Conservation (phyloP, 2,329 filamentous ascomycete genomes). For the Colletotrichum simmondsii region DNA sequence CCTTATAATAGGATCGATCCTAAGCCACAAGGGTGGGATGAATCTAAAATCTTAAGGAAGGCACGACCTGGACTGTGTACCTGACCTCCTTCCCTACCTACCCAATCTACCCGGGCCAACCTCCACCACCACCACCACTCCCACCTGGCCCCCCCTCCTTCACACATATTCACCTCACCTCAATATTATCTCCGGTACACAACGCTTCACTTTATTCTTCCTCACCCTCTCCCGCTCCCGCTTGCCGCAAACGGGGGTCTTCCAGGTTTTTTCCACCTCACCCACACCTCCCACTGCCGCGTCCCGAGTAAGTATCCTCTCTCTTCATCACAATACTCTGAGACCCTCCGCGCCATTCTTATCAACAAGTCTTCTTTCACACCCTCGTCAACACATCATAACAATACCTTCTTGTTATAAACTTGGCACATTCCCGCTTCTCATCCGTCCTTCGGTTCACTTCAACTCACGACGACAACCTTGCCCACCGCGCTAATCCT, state of each 20-base stretch:
- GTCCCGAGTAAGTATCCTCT: not conserved
- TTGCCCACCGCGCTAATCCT: not conserved
- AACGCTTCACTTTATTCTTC: not conserved
- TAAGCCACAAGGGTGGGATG: not conserved
- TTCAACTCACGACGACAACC: not conserved
- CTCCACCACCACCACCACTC: not conserved
- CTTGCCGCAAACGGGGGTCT: not conserved
- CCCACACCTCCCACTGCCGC: not conserved
- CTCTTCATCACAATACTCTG: not conserved
- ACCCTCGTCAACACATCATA: not conserved
- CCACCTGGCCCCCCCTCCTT: not conserved
- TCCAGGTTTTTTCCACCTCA: not conserved
- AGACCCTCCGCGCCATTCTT: conserved; percentile 4
- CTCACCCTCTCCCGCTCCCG: not conserved
- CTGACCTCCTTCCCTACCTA: not conserved
- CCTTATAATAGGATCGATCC: not conserved
- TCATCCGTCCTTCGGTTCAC: not conserved
- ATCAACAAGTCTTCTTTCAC: not conserved
- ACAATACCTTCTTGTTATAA: conserved; percentile 14
- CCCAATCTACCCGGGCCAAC: not conserved
- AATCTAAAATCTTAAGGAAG: not conserved
- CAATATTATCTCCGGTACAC: not conserved
- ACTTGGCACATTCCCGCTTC: conserved; percentile 7
- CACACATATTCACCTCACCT: not conserved
- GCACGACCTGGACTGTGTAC: not conserved